phyloP scores from a whole-genome alignment of 441 rosid genomes.

The Mallotus japonicus region DNA sequence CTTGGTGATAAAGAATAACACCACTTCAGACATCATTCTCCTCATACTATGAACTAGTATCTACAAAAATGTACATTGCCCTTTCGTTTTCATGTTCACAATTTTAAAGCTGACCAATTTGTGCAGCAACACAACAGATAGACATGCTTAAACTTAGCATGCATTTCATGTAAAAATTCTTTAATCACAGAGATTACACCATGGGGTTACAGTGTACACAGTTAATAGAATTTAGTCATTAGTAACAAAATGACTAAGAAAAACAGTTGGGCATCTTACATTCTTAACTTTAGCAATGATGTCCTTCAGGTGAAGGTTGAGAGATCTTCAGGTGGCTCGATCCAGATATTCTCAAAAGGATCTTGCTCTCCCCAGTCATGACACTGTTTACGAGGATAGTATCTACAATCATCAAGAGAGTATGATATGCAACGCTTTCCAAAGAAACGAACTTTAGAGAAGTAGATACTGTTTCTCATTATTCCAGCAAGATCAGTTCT shows the following conservation, averaged over 20 bases:
- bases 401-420: constrained; percentile 52
- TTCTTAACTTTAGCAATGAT: constrained; percentile 12
- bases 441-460: constrained; percentile 60
- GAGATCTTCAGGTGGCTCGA: constrained; percentile 50
- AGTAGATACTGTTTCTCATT: constrained; percentile 54
- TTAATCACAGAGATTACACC: background rate
- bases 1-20: background rate
- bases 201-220: background rate
- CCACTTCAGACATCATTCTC: background rate
- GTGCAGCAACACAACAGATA: background rate
- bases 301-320: constrained; percentile 33
- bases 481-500: constrained; percentile 43
- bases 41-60: background rate
- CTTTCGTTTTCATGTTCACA: no score
- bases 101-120: background rate
- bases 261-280: constrained; percentile 7
- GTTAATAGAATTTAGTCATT: constrained; percentile 7
- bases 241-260: background rate
- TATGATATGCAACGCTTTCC: constrained; percentile 67
- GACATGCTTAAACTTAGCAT: background rate
- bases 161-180: background rate
- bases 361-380: constrained; percentile 67
- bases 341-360: constrained; percentile 66
- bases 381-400: constrained; percentile 65
- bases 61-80: background rate